phyloP scores from a whole-genome alignment of 2,329 filamentous ascomycete species.

The Epichloe aotearoae region DNA sequence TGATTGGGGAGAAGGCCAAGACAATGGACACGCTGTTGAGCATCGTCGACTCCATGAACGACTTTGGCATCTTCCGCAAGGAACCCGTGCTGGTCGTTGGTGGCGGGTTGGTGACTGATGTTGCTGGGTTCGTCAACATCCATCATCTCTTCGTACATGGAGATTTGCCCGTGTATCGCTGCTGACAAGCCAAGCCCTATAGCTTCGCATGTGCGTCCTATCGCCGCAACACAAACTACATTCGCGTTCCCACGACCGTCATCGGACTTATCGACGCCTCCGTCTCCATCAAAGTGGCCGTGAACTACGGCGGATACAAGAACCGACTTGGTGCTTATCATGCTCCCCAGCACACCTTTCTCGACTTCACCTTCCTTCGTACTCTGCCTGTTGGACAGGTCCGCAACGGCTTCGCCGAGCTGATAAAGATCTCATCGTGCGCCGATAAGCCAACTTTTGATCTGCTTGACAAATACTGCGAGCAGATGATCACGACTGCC shows the following conservation, averaged over 20 bases:
- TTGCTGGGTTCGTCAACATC: constrained; percentile 41
- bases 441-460: constrained; percentile 53
- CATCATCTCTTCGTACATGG: too few relatives aligned
- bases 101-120: constrained; percentile 56
- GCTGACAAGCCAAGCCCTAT: background rate
- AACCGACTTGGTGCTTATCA: constrained; percentile 63
- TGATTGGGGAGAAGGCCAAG: constrained; percentile 65
- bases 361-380: constrained; percentile 60
- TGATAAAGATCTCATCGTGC: constrained; percentile 65
- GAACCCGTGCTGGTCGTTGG: constrained; percentile 54
- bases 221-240: constrained; percentile 59
- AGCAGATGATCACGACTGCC: constrained; percentile 49
- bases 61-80: constrained; percentile 58
- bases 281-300: constrained; percentile 65
- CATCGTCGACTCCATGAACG: constrained; percentile 62
- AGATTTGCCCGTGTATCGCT: too few relatives aligned
- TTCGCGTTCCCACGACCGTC: constrained; percentile 60
- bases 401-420: constrained; percentile 59
- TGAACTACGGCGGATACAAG: constrained; percentile 67
- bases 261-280: constrained; percentile 65
- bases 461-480: constrained; percentile 54
- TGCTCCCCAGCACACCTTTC: constrained; percentile 57
- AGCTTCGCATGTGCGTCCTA: constrained; percentile 61
- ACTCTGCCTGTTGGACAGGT: constrained; percentile 55
- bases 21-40: constrained; percentile 54